Base-by-base conservation (phyloP, 306 rosid genomes). In the Cucurbita moschata region DNA sequence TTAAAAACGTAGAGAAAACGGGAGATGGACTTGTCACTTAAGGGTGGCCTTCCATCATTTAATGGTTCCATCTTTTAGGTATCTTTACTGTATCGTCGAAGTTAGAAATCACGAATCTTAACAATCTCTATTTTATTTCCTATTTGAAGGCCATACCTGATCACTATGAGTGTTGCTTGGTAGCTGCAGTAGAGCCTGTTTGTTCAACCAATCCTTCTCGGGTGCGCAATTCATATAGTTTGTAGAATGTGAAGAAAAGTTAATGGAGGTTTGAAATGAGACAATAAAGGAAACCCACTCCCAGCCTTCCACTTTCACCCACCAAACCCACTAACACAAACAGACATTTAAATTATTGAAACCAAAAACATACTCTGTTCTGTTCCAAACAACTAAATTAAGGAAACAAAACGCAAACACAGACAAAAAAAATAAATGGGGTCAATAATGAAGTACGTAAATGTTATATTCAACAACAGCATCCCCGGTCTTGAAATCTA, bases 391-490 rank as follows among this genome's bases (percentile, higher is more conserved):
- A 55, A 18, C 1, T 1, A 13, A 52, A 52, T 7, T 3, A 54
- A 54, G 18, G 6, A 44, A 60, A 74, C n/a, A 21, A 44, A 43
- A 44, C 12, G 5, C 21, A 35, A 40, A 18, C 13, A 44, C 10
- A 16, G 13, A 3, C 57, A 26, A n/a, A 43, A 12, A 12, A 4
- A 0, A 1, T 0, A 8, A 51, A 16, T 4, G 35, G 35, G 35
- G 35, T 18, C 77, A 76, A 73, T 80, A 82, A 73, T 80, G 86
- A 10, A 82, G 77, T 58, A 85, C 82, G 79, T 79, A 83, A 39
- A 85, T 44, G 81, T 81, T 86, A 13, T 90, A 90, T 82, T 90
- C 91, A 63, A 88, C 81, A 2, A 69, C 39, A 50, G 95, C 92
- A 66, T 89, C 85, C 38, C 77, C 82, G 0, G 90, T 77, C 7